Evolutionary conservation across 495 filamentous ascomycete genomes (phyloP).

Genomic region (Collariella sp.): DNA sequence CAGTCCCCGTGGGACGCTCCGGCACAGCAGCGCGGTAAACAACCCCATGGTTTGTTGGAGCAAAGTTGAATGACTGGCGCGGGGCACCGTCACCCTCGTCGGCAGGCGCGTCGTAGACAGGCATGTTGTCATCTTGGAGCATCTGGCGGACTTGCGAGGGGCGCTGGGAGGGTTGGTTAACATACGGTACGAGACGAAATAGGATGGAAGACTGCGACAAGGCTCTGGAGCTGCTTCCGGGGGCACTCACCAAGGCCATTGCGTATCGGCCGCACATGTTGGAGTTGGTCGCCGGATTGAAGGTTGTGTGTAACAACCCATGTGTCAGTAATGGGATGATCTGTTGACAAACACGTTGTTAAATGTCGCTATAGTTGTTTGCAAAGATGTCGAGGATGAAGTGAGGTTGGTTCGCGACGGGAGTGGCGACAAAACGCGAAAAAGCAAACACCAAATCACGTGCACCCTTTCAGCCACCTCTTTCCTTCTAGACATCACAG

Average conservation of each 20-base stretch:
- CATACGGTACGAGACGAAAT: background rate
- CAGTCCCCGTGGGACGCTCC: slow-evolving; percentile 38
- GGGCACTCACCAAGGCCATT: slow-evolving; percentile 58
- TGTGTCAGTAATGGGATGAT: background rate
- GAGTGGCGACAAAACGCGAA: background rate
- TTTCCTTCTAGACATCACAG: too few species aligned
- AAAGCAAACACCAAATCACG: slow-evolving; percentile 18
- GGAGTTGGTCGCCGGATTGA: background rate
- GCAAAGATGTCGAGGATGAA: slow-evolving; percentile 6
- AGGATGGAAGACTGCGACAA: background rate
- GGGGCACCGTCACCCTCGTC: slow-evolving; percentile 51
- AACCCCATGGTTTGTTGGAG: slow-evolving; percentile 74
- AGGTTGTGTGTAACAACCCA: background rate
- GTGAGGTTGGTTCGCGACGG: background rate
- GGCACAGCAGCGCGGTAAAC: slow-evolving; percentile 74
- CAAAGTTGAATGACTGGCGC: slow-evolving; percentile 84
- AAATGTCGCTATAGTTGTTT: background rate
- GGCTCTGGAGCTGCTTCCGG: background rate
- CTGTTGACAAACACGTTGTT: too few species aligned
- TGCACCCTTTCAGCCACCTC: slow-evolving; percentile 1
- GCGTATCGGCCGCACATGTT: slow-evolving; percentile 82
- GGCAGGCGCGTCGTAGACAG: slow-evolving; percentile 64
- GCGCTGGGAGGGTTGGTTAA: slow-evolving; percentile 32
- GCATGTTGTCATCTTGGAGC: slow-evolving; percentile 66
- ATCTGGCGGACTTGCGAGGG: slow-evolving; percentile 58